Conservation (phyloP, 2,329 filamentous ascomycete species). For the Fusarium concolor region DNA sequence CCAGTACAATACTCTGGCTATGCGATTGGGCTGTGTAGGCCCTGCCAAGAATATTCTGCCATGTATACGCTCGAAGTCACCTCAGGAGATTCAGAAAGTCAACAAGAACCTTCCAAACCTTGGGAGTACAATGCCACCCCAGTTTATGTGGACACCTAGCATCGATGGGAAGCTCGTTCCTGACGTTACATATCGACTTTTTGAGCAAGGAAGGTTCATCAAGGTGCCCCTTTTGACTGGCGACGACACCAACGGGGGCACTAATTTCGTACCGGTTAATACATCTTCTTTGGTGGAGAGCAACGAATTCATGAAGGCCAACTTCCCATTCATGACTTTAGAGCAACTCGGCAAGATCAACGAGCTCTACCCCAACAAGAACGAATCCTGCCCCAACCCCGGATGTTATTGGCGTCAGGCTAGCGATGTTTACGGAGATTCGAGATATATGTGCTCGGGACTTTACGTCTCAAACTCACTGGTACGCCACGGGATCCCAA, state of each 20-base stretch:
- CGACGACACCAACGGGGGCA: slow-evolving; percentile 55
- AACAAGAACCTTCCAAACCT: slow-evolving; percentile 55
- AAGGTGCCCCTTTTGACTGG: slow-evolving; percentile 64
- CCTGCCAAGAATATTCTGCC: slow-evolving; percentile 52
- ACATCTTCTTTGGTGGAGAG: slow-evolving; percentile 50
- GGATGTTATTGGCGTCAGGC: slow-evolving; percentile 55
- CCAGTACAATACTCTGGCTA: slow-evolving; percentile 62
- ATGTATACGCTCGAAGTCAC: slow-evolving; percentile 60
- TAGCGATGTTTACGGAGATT: slow-evolving; percentile 52
- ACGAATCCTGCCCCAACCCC: slow-evolving; percentile 47
- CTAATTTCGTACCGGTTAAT: slow-evolving; percentile 48
- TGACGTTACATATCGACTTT: slow-evolving; percentile 62
- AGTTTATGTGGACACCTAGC: slow-evolving; percentile 66
- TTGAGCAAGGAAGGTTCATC: slow-evolving; percentile 62
- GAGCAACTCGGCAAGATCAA: slow-evolving; percentile 50
- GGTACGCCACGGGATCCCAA: slow-evolving; percentile 47
- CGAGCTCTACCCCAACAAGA: slow-evolving; percentile 52
- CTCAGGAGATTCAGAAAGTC: slow-evolving; percentile 55
- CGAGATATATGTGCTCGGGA: slow-evolving; percentile 53
- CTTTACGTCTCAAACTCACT: slow-evolving; percentile 49
- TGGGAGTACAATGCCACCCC: slow-evolving; percentile 49
- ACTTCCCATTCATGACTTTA: slow-evolving; percentile 51
- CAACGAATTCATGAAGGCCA: slow-evolving; percentile 50
- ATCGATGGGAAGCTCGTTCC: slow-evolving; percentile 65
- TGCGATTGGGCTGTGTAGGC: slow-evolving; percentile 55